Percentiles rank a stretch among this genome's conserved stretches.
phyloP scores from a whole-genome alignment of 1,139 yeast species.

The Scheffersomyces segobiensis region DNA sequence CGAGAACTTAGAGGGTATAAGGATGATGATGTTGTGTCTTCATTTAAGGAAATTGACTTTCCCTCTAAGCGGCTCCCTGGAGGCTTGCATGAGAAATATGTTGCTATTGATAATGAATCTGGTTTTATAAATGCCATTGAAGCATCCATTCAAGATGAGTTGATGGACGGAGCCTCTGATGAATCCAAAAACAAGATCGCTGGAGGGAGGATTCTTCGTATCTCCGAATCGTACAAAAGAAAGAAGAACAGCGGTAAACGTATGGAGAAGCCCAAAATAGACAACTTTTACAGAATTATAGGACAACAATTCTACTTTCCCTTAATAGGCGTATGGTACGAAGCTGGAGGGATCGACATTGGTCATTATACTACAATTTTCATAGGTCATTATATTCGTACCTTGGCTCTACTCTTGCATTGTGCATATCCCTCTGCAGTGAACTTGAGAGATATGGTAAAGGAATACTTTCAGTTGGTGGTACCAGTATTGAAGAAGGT shows the following conservation, averaged over 20 bases:
- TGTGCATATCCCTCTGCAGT: conserved; percentile 56
- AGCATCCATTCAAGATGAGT: conserved; percentile 28
- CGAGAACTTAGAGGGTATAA: conserved; percentile 59
- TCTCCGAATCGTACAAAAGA: conserved; percentile 42
- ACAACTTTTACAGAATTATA: conserved; percentile 47
- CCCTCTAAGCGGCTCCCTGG: conserved; percentile 51
- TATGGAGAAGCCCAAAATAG: conserved; percentile 14
- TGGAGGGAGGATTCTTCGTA: conserved; percentile 52
- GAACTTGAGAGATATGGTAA: conserved; percentile 56
- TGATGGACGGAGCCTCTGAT: conserved; percentile 39
- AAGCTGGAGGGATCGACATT: conserved; percentile 42
- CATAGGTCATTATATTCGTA: conserved; percentile 58
- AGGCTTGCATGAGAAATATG: conserved; percentile 40
- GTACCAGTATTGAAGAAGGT: conserved; percentile 21
- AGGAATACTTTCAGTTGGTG: conserved; percentile 49
- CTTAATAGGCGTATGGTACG: conserved; percentile 55
- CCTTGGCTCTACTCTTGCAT: conserved; percentile 56
- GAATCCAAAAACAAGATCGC: conserved; percentile 41
- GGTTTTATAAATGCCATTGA: conserved; percentile 1
- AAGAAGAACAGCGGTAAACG: conserved; percentile 1
- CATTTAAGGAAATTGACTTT: conserved; percentile 30
- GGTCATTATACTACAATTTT: conserved; percentile 59
- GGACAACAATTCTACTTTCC: conserved; percentile 56
- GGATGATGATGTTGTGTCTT: conserved; percentile 44
- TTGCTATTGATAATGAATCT: conserved; percentile 5